Evolutionary conservation across 1,284 basidiomycete species (phyloP).

Genomic region (Puccinia novopanici): DNA sequence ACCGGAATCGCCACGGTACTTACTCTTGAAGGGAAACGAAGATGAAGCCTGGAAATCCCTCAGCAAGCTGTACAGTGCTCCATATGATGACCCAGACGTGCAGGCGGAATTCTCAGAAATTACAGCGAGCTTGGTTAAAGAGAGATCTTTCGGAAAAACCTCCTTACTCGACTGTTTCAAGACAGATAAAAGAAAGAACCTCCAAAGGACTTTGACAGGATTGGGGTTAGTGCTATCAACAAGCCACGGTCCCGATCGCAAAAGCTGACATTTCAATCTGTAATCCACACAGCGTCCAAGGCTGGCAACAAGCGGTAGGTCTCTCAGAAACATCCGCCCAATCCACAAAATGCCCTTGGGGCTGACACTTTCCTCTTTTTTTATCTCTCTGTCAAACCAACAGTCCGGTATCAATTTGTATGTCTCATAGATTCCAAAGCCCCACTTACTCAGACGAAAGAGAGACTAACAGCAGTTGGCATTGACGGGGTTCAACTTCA

Average conservation of each 20-base stretch:
- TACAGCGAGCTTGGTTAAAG: slow-evolving; percentile 57
- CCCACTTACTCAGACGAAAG: neutral
- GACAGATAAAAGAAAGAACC: slow-evolving; percentile 65
- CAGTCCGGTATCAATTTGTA: slow-evolving; percentile 50
- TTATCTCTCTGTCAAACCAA: neutral
- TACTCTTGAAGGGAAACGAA: slow-evolving; percentile 56
- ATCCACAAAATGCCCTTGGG: neutral
- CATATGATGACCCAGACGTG: slow-evolving; percentile 53
- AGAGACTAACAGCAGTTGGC: neutral
- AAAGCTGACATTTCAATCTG: neutral
- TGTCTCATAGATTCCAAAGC: neutral
- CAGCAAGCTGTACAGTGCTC: slow-evolving; percentile 53
- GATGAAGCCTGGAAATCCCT: slow-evolving; percentile 57
- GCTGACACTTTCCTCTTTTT: slow-evolving; percentile 40
- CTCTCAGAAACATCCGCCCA: slow-evolving; percentile 67
- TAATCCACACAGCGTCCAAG: slow-evolving; percentile 15
- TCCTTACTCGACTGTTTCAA: slow-evolving; percentile 58
- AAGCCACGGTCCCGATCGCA: neutral
- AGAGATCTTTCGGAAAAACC: slow-evolving; percentile 55
- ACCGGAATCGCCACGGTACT: slow-evolving; percentile 58
- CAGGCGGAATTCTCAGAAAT: slow-evolving; percentile 55
- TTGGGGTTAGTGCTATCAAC: slow-evolving; percentile 51
- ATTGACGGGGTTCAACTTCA: neutral
- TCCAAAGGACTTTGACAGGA: slow-evolving; percentile 75
- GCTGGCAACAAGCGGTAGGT: slow-evolving; percentile 54